Percentiles rank a stretch among this genome's conserved stretches.
Conservation (phyloP, 192 early-diverging fungal species). For the Thoreauomyces humboldtii region DNA sequence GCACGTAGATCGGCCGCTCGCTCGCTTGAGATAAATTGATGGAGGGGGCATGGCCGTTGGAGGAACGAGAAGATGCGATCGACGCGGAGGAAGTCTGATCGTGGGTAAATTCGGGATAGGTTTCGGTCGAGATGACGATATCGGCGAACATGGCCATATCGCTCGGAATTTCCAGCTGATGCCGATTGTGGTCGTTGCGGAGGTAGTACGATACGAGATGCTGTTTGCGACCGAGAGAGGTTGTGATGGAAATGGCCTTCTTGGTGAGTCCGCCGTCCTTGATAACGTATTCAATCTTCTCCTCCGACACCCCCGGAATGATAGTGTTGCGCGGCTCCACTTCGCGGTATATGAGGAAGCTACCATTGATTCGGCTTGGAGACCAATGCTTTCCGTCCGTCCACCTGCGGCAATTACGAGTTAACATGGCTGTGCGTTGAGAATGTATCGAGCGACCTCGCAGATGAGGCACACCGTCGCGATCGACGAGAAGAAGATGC, state of each 20-base stretch:
- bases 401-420: too few relatives aligned
- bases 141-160: constrained; percentile 61
- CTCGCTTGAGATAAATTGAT: neutral
- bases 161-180: constrained; percentile 66
- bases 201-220: constrained; percentile 91
- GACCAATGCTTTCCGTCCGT: constrained; percentile 90
- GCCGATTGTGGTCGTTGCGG: constrained; percentile 70
- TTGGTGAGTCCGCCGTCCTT: constrained; percentile 84
- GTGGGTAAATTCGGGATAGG: constrained; percentile 78
- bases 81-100: constrained; percentile 15
- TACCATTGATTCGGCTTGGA: constrained; percentile 80
- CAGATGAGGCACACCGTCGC: too few relatives aligned
- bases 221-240: constrained; percentile 72
- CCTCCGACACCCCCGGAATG: constrained; percentile 22
- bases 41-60: neutral
- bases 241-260: constrained; percentile 84
- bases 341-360: constrained; percentile 87
- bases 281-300: constrained; percentile 45
- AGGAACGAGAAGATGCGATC: constrained; percentile 14
- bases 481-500: too few relatives aligned
- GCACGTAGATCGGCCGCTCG: constrained; percentile 17
- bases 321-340: constrained; percentile 64
- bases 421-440: too few relatives aligned
- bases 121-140: constrained; percentile 71
- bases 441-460: too few relatives aligned